Evolutionary conservation across 1,139 yeast species (phyloP).

Genomic region (Suhomyces atakaporum): DNA sequence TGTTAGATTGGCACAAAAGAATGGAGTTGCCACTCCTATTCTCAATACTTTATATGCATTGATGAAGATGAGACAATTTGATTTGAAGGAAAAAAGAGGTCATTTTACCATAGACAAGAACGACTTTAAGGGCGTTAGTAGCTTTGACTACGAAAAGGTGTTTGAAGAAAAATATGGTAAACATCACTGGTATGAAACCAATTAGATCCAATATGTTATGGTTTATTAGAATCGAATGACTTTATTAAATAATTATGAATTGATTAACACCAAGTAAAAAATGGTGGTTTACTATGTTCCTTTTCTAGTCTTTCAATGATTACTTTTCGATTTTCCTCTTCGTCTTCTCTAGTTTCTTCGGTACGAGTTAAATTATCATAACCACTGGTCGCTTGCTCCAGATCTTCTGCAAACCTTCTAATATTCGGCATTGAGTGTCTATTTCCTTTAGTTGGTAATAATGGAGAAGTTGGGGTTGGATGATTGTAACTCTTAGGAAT

Average conservation of each 20-base stretch:
- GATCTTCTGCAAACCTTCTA: neutral
- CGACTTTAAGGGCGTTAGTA: constrained; percentile 27
- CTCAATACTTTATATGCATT: constrained; percentile 58
- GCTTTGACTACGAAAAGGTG: constrained; percentile 32
- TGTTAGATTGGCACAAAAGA: constrained; percentile 54
- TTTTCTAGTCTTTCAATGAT: constrained; percentile 64
- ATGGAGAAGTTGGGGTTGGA: neutral
- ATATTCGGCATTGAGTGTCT: constrained; percentile 1
- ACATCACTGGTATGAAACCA: too few species aligned
- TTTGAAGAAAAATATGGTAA: constrained; percentile 18
- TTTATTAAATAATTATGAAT: neutral
- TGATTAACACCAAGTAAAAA: constrained; percentile 75
- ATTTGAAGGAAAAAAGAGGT: constrained; percentile 56
- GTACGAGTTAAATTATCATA: constrained; percentile 16
- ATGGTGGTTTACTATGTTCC: constrained; percentile 59
- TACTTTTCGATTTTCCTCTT: constrained; percentile 40
- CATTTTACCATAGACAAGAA: constrained; percentile 33
- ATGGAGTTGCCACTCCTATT: constrained; percentile 60
- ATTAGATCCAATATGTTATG: too few species aligned
- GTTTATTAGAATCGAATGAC: too few species aligned
- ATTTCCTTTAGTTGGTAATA: neutral
- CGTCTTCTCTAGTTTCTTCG: constrained; percentile 10
- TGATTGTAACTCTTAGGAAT: neutral
- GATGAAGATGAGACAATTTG: constrained; percentile 59
- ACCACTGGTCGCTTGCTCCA: constrained; percentile 9